Evolutionary conservation across 2,329 filamentous ascomycete genomes (phyloP), one percentile per base, ranked within the genome.

Genomic region (Thielaviopsis euricoi): DNA sequence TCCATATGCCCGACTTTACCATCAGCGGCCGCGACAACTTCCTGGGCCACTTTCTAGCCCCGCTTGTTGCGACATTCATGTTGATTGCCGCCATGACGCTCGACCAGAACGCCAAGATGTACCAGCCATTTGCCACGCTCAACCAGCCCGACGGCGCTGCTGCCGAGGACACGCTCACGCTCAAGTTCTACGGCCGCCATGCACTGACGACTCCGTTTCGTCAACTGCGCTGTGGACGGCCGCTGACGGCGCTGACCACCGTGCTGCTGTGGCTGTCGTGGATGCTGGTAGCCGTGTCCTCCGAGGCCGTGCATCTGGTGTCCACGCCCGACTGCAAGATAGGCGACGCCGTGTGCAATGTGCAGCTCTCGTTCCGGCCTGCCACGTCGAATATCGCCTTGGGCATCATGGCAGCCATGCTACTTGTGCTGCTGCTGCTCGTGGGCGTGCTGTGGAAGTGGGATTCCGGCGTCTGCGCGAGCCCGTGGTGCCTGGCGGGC

Each of bases 101-200:
- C n/a, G 57, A 59, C 33, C 53, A 55, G 33, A 59, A 59, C 17
- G 46, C 52, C 43, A 59, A 55, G 29, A 59, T 59, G 57, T 59
- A 56, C 21, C 57, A 59, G 52, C 57, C 53, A 6, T 59, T 59
- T 52, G 52, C 48, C 3, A 33, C 55, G 9, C 46, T 59, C 12
- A 53, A 46, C 17, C 53, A 48, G 22, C 53, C 52, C 10, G 53
- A 25, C 25, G 52, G 55, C 12, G 33, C 58, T n/a, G 17, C 15
- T 13, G 59, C 52, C 12, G 43, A 46, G 13, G 53, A 59, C 13
- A 53, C 53, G 7, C 37, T 59, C 4, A 59, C 49, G 23, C 49
- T 59, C 21, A 52, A 46, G 25, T 59, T 59, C 53, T 43, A 33
- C 43, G 55, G 59, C 26, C 22, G n/a, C 6, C 43, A 57, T 15